Evolutionary conservation across 2,329 filamentous ascomycete genomes (phyloP).

Genomic region (Incumbomyces delicatus): DNA sequence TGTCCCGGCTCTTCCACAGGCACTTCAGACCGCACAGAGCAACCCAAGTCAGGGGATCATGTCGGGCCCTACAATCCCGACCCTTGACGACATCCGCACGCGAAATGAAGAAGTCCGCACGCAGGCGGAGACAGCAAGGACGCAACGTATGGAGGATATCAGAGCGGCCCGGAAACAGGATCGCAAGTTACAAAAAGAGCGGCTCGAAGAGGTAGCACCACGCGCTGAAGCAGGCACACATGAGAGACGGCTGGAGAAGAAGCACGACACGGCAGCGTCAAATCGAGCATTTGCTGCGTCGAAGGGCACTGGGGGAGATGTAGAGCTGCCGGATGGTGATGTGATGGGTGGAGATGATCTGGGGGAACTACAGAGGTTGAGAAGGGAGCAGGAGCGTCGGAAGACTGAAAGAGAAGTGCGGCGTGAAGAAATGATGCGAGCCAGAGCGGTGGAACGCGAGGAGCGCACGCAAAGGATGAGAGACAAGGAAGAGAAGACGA

Average conservation of each 20-base stretch:
- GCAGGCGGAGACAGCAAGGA: slow-evolving; percentile 42
- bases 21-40: slow-evolving; percentile 14
- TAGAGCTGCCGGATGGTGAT: slow-evolving; percentile 61
- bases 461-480: slow-evolving; percentile 60
- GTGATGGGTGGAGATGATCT: slow-evolving; percentile 56
- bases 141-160: slow-evolving; percentile 40
- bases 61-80: slow-evolving; percentile 57
- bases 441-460: slow-evolving; percentile 68
- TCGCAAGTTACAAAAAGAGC: slow-evolving; percentile 57
- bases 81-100: slow-evolving; percentile 61
- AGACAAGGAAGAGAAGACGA: slow-evolving; percentile 72
- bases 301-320: slow-evolving; percentile 43
- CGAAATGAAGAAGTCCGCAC: slow-evolving; percentile 32
- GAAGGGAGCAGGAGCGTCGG: slow-evolving; percentile 56
- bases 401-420: slow-evolving; percentile 78
- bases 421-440: slow-evolving; percentile 69
- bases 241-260: slow-evolving; percentile 82
- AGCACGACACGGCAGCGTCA: slow-evolving; percentile 58
- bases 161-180: slow-evolving; percentile 55
- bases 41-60: slow-evolving; percentile 22
- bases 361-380: slow-evolving; percentile 56
- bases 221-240: slow-evolving; percentile 73
- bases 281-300: slow-evolving; percentile 59
- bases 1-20: slow-evolving; percentile 42
- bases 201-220: slow-evolving; percentile 70